Percentiles rank a stretch among this genome's conserved stretches.
phyloP scores from a whole-genome alignment of 1,284 basidiomycete genomes.

The Melampsora larici-populina region DNA sequence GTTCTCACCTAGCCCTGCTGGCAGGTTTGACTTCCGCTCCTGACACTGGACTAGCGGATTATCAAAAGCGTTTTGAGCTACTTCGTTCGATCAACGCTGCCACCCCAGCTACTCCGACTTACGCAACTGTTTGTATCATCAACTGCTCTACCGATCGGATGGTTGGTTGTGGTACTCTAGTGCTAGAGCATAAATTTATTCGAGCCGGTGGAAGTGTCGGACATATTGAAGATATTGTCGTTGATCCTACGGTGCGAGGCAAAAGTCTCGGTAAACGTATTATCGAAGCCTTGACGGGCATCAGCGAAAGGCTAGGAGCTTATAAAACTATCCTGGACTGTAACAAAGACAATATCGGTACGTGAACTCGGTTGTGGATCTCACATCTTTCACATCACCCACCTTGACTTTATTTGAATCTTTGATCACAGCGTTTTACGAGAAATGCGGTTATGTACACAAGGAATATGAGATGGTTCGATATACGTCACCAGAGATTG shows the following conservation, averaged over 20 bases:
- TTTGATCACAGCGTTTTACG: conserved; percentile 33
- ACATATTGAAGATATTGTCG: conserved; percentile 54
- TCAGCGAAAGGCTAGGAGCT: conserved; percentile 49
- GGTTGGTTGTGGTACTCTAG: conserved; percentile 52
- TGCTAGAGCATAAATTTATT: conserved; percentile 53
- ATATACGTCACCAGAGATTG: conserved; percentile 34
- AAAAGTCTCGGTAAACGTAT: conserved; percentile 52
- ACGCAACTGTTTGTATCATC: conserved; percentile 30
- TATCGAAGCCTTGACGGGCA: conserved; percentile 50
- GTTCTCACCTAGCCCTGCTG: conserved; percentile 31
- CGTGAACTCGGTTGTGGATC: conserved; percentile 20
- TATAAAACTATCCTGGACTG: conserved; percentile 54
- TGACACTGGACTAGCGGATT: conserved; percentile 5
- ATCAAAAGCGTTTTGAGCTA: conserved; percentile 32
- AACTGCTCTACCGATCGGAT: conserved; percentile 47
- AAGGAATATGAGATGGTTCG: conserved; percentile 43
- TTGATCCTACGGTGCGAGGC: conserved; percentile 51
- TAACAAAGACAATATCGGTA: conserved; percentile 51
- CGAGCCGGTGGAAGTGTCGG: conserved; percentile 49
- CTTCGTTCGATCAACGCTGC: conserved; percentile 8
- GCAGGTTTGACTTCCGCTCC: conserved; percentile 30
- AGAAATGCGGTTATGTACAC: conserved; percentile 42
- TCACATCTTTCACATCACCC: too few relatives aligned
- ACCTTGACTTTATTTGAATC: not conserved
- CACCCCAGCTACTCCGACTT: conserved; percentile 17